Evolutionary conservation across 2,329 filamentous ascomycete species (phyloP), one percentile per base, ranked within the genome.

Genomic region (Clonostachys solani): DNA sequence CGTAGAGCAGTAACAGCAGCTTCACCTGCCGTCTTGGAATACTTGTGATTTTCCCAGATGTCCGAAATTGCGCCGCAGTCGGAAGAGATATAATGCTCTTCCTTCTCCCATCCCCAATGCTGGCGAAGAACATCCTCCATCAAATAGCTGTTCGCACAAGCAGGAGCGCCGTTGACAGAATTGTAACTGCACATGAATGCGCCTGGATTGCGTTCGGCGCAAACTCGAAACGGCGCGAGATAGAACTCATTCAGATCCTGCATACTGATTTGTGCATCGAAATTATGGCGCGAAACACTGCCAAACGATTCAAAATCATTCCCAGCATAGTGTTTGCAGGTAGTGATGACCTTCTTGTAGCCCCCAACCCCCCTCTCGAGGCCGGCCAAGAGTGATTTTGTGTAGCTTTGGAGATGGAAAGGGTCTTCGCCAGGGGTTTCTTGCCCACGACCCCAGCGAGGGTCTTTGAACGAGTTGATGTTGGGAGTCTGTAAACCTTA

Each of bases 181-280:
- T 87, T 83, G 58, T 83, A 82, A 1, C 72, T 74, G 53, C 78
- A 81, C 79, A 83, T 83, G 52, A 83, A 68, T 36, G 80, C 69
- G 3, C 76, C 75, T 40, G 72, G 69, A 3, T 74, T 71, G 55
- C 82, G 77, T 9, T 76, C 69, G 42, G 74, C 78, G 60, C 83
- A 86, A 59, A 73, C 72, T 56, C 83, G 71, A 64, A 87, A 87
- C 0, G 82, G 75, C 1, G 78, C 80, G 36, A 84, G 69, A 55
- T 84, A 87, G 62, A 86, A 87, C 55, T 86, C 83, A 0, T 75
- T 72, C 3, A 87, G 64, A 50, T 87, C 84, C 53, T 86, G 83
- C 37, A 69, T 64, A 12, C 69, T 67, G 49, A 84, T 75, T 10
- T 72, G 64, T 9, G 80, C 74, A 57, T 84, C 69, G 48, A 80